Percentiles rank a stretch among this genome's conserved stretches.
Conservation (phyloP, 139 green algal species). For the Volvox reticuliferus region DNA sequence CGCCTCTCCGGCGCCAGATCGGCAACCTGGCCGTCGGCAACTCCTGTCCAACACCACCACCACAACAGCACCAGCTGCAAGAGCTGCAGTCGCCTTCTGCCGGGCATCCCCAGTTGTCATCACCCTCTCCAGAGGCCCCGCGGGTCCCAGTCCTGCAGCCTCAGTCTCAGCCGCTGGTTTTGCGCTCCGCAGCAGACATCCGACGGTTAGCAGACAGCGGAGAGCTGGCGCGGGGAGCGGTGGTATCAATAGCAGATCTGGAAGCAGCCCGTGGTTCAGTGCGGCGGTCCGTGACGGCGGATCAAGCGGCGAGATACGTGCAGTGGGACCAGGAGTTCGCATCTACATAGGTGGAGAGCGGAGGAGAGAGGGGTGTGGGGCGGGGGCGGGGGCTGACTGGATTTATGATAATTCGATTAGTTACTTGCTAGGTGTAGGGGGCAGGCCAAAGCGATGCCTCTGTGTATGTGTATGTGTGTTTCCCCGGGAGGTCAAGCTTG, state of each 20-base stretch:
- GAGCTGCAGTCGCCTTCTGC: not conserved
- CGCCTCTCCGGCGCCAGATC: constrained; percentile 8
- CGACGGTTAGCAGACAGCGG: constrained; percentile 33
- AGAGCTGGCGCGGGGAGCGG: not conserved
- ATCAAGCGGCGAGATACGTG: constrained; percentile 14
- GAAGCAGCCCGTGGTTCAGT: not conserved
- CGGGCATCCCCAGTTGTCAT: not conserved
- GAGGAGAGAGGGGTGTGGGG: too few relatives aligned
- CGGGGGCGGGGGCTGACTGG: too few relatives aligned
- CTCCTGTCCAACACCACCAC: not conserved
- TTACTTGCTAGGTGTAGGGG: too few relatives aligned
- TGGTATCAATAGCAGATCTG: not conserved
- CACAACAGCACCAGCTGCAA: not conserved
- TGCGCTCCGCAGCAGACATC: constrained; percentile 12
- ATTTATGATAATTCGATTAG: too few relatives aligned
- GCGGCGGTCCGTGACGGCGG: constrained; percentile 9
- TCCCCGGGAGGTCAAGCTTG: too few relatives aligned
- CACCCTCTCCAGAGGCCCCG: not conserved
- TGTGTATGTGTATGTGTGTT: too few relatives aligned
- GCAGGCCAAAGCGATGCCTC: too few relatives aligned
- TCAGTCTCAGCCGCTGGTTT: not conserved
- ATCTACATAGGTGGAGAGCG: not conserved
- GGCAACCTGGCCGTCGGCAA: not conserved
- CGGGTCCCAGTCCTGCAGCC: not conserved
- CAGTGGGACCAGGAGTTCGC: constrained; percentile 36